These are phyloP conservation scores for Trypanosoma platydactyli DNA, from an alignment of 208 protist species.

Conservation along the genomic window DNA sequence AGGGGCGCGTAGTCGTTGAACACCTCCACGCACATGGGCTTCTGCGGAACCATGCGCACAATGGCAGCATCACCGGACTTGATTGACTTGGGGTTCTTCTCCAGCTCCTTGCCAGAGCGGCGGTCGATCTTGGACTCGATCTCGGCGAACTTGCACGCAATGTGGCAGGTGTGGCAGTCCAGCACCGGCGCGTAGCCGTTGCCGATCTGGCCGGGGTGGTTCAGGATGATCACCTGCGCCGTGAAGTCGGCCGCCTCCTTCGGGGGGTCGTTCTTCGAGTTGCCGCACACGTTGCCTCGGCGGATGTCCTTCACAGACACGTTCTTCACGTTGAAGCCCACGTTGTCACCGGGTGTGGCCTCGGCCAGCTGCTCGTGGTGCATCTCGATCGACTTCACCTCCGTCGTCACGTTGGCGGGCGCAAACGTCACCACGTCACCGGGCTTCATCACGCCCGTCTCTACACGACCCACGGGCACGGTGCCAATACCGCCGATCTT, in stretches of 20 bases:
- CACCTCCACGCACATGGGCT: slow-evolving; percentile 95
- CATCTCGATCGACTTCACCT: slow-evolving; percentile 91
- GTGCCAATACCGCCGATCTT: slow-evolving; percentile 92
- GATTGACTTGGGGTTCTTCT: slow-evolving; percentile 85
- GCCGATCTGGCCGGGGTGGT: slow-evolving; percentile 92
- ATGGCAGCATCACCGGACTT: slow-evolving; percentile 94
- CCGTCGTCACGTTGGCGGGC: slow-evolving; percentile 45
- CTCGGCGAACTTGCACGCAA: slow-evolving; percentile 91
- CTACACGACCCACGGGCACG: slow-evolving; percentile 60
- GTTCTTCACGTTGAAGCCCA: slow-evolving; percentile 95
- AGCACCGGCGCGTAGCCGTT: slow-evolving; percentile 90
- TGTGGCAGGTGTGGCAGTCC: slow-evolving; percentile 95
- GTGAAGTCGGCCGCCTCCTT: slow-evolving; percentile 71
- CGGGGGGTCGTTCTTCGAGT: slow-evolving; percentile 70
- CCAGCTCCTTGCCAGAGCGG: slow-evolving; percentile 89
- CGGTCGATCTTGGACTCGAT: slow-evolving; percentile 93
- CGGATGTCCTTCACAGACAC: slow-evolving; percentile 91
- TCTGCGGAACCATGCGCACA: slow-evolving; percentile 83
- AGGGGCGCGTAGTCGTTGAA: slow-evolving; percentile 94
- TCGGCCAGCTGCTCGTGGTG: slow-evolving; percentile 79
- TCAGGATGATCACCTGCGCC: slow-evolving; percentile 94
- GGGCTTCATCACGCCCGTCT: slow-evolving; percentile 54
- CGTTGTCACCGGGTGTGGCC: slow-evolving; percentile 91
- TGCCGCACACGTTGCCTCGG: slow-evolving; percentile 75
- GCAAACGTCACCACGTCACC: slow-evolving; percentile 68